Evolutionary conservation across 108 stramenopile genomes (phyloP), one percentile per base, ranked within the genome.

Genomic region (Pelagomonas calceolata): DNA sequence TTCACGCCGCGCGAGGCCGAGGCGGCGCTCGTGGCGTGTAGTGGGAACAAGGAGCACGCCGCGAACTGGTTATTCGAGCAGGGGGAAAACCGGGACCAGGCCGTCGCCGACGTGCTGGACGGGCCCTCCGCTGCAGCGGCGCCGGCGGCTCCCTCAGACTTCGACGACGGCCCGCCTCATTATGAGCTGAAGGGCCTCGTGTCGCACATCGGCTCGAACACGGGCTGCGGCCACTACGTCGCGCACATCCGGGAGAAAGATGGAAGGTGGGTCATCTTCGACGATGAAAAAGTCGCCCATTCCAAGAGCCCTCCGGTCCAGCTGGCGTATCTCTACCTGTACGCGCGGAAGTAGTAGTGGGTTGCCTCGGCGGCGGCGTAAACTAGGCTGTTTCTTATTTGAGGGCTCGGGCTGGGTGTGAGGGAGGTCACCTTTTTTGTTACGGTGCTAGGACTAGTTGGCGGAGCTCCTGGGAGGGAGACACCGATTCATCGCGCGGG

Each of bases 41-140:
- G 76, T 33, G 92, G 92, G 7, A 88, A 90, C 60, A 79, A 88
- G 39, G 95, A 94, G 78, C 87, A 92, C 31, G 96, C 97, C 5
- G 94, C 94, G 33, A 95, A 98, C 73, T 98, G 97, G 97, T 82
- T 98, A 29, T 96, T 98, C 78, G 87, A 88, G 71, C 94, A 95
- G 79, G 91, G 92, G 85, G 84, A 85, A 65, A 86, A 97, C 70
- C 79, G 96, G 43, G 94, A 95, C 66, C 80, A 78, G 29, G 93
- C 94, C 15, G 94, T 94, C 64, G 88, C 92, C 29, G 76, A 81
- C 31, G 78, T 93, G 71, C 70, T 84, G 30, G 33, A 33, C 29
- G 46, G 80, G 32, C 36, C 66, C 30, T 36, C 60, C 4, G 66
- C 17, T 30, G 26, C 15, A 3, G 29, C 26, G 26, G 76, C 75